These are phyloP conservation scores for Phaeophleospora eucalypticola DNA, from an alignment of 2,329 filamentous ascomycete genomes.

Conservation along the genomic window DNA sequence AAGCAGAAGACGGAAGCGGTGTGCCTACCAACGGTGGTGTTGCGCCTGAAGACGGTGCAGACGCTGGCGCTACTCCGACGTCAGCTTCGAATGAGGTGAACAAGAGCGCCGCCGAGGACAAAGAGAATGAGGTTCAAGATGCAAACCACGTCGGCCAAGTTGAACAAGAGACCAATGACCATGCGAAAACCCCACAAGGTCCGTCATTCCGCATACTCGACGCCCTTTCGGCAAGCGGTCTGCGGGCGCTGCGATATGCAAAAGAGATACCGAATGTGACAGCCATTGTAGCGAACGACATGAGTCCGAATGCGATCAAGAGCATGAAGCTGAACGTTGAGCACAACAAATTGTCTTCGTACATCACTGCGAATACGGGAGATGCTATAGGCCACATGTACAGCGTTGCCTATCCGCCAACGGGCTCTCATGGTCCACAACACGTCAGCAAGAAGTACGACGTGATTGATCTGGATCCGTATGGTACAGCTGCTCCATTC, in stretches of 20 bases:
- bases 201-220: slow-evolving; percentile 79
- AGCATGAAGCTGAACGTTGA: slow-evolving; percentile 80
- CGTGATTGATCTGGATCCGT: slow-evolving; percentile 94
- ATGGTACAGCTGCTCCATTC: slow-evolving; percentile 89
- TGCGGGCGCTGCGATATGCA: slow-evolving; percentile 86
- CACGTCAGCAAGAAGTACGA: slow-evolving; percentile 62
- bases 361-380: slow-evolving; percentile 68
- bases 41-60: not conserved
- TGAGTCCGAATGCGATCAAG: slow-evolving; percentile 51
- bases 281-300: slow-evolving; percentile 69
- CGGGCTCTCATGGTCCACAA: slow-evolving; percentile 31
- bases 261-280: slow-evolving; percentile 67
- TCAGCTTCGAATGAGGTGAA: not conserved
- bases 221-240: slow-evolving; percentile 86
- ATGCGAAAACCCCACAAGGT: slow-evolving; percentile 25
- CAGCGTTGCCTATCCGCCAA: slow-evolving; percentile 38
- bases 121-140: too few relatives aligned
- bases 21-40: not conserved
- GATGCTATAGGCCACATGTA: slow-evolving; percentile 95
- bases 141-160: too few relatives aligned
- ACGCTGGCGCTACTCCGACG: not conserved
- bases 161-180: slow-evolving; percentile 3
- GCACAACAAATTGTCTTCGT: slow-evolving; percentile 71
- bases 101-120: not conserved
- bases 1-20: slow-evolving; percentile 12